phyloP scores from a whole-genome alignment of 2,329 filamentous ascomycete genomes.

The Lomentospora prolificans region DNA sequence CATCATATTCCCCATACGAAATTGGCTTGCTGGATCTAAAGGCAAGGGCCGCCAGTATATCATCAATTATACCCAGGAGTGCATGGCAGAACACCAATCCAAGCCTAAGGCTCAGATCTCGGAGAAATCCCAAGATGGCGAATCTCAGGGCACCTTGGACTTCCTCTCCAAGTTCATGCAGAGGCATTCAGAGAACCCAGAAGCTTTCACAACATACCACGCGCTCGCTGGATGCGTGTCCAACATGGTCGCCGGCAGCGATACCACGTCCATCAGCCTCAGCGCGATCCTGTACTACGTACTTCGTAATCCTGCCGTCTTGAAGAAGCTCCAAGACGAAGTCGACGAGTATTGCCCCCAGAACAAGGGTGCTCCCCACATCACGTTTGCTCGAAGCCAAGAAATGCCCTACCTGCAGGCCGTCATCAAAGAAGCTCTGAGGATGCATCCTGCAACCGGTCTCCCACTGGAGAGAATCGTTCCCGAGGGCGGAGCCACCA shows the following conservation, averaged over 20 bases:
- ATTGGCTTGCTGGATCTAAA: constrained; percentile 14
- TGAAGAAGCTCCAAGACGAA: constrained; percentile 26
- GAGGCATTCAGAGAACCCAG: constrained; percentile 29
- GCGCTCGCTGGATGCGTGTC: constrained; percentile 13
- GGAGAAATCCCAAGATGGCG: constrained; percentile 7
- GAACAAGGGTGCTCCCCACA: constrained; percentile 8
- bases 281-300: constrained; percentile 21
- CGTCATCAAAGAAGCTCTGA: constrained; percentile 38
- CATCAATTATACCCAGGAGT: constrained; percentile 15
- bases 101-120: not conserved
- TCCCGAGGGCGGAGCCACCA: constrained; percentile 29
- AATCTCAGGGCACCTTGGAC: constrained; percentile 9
- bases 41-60: constrained; percentile 18
- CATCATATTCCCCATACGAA: constrained; percentile 13
- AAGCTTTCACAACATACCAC: constrained; percentile 26
- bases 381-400: constrained; percentile 19
- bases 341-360: constrained; percentile 20
- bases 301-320: constrained; percentile 15
- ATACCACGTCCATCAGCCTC: constrained; percentile 25
- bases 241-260: constrained; percentile 24
- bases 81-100: constrained; percentile 6
- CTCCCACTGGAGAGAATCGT: constrained; percentile 35
- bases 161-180: constrained; percentile 19
- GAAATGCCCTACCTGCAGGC: constrained; percentile 37
- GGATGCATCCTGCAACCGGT: constrained; percentile 35